Evolutionary conservation across 176 grass and related monocot species (phyloP).

Genomic region (Musa troglodytarum): DNA sequence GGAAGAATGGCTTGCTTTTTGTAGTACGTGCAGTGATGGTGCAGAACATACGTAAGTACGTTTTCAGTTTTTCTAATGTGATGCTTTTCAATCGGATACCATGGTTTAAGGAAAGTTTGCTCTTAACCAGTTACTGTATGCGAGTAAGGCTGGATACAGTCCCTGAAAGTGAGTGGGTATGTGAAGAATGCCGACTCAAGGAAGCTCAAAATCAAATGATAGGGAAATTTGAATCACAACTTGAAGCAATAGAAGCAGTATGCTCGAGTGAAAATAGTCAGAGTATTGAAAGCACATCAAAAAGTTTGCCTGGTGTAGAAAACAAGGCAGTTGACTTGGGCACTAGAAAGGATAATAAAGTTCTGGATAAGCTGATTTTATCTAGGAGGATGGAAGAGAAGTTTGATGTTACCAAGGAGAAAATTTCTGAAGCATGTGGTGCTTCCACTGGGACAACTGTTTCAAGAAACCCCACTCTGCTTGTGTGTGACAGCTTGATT

Average conservation of each 20-base stretch:
- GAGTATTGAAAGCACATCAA: constrained; percentile 14
- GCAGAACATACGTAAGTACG: constrained; percentile 84
- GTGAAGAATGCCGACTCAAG: constrained; percentile 82
- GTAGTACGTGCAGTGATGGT: constrained; percentile 81
- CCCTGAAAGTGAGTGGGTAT: constrained; percentile 77
- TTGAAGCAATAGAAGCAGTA: constrained; percentile 23
- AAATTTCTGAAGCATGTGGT: constrained; percentile 19
- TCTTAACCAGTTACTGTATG: constrained; percentile 83
- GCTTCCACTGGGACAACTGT: constrained; percentile 9
- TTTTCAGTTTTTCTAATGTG: background rate
- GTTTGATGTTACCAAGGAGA: constrained; percentile 20
- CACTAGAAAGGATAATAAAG: constrained; percentile 20
- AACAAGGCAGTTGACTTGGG: constrained; percentile 33
- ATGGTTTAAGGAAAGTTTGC: background rate
- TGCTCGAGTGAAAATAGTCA: constrained; percentile 24
- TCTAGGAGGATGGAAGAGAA: constrained; percentile 33
- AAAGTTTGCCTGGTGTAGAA: constrained; percentile 30
- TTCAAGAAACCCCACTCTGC: constrained; percentile 22
- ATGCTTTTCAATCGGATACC: background rate
- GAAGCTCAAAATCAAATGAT: constrained; percentile 42
- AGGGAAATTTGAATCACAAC: constrained; percentile 29
- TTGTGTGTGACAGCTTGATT: constrained; percentile 21
- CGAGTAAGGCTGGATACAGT: constrained; percentile 53
- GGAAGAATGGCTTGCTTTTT: constrained; percentile 71
- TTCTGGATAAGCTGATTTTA: constrained; percentile 20